Conservation (phyloP, 148 eudicot genomes). For the Rhododendron griersonianum region DNA sequence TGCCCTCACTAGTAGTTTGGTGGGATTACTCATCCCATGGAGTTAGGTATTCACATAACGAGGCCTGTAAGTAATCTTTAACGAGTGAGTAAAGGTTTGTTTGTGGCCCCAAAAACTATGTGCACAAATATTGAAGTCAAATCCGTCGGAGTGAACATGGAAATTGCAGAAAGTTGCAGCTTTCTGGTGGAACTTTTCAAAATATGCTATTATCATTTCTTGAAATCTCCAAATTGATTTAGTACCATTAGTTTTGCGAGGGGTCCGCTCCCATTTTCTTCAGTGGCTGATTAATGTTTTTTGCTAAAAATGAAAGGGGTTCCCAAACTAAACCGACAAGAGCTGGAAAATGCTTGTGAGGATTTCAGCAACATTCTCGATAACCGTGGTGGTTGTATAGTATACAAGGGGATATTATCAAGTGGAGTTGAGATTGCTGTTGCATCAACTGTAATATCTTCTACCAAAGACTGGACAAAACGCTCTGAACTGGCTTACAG, state of each 20-base stretch:
- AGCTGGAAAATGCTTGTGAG: slow-evolving; percentile 92
- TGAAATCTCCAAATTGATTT: neutral
- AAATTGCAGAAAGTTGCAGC: neutral
- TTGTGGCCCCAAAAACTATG: neutral
- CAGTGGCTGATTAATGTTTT: neutral
- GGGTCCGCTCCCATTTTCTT: neutral
- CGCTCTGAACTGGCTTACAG: slow-evolving; percentile 58
- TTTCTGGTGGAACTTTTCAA: neutral
- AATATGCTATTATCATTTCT: neutral
- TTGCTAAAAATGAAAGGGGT: slow-evolving; percentile 48
- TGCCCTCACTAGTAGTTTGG: neutral
- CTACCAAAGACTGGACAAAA: slow-evolving; percentile 68
- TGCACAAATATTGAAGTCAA: neutral
- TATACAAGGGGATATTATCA: slow-evolving; percentile 92
- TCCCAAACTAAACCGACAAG: slow-evolving; percentile 78
- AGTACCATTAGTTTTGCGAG: neutral
- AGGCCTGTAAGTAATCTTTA: neutral
- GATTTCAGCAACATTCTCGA: slow-evolving; percentile 96
- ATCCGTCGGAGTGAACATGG: neutral
- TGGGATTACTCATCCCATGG: neutral
- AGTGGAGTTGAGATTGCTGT: slow-evolving; percentile 95
- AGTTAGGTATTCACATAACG: neutral
- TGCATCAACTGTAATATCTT: slow-evolving; percentile 51
- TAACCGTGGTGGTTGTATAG: slow-evolving; percentile 41
- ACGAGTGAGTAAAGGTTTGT: neutral